Evolutionary conservation across 2,329 filamentous ascomycete genomes (phyloP), one percentile per base, ranked within the genome.

Genomic region (Sarocladium kiliense): DNA sequence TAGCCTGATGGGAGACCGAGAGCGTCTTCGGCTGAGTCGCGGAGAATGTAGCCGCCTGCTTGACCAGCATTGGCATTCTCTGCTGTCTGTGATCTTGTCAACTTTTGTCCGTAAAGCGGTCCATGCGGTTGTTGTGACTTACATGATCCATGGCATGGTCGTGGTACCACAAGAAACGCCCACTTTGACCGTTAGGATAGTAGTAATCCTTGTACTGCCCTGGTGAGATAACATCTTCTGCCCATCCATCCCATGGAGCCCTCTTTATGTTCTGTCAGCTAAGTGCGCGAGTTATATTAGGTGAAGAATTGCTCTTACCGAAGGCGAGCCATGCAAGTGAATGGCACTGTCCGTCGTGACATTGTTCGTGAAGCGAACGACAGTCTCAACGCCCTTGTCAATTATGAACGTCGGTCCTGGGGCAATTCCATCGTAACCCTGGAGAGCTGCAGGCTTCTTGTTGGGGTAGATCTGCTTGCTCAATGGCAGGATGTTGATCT

Each of bases 221-320:
- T 0, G 75, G 73, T 1, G 66, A 49, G 1, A 77, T 77, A n/a
- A 72, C 68, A 58, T 84, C 81, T 45, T 74, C 73, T 14, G 47
- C 47, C 47, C 47, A 51, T 16, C 47, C 75, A 91, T 85, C 2
- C 88, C 88, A 71, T 91, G 82, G 0, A 88, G 87, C 62, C 92
- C 88, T 21, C 88, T 78, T 55, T 86, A 81, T 0, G 88, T 2
- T 86, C 10, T 26, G 44, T 49, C 26, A 49, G 44, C 44, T 30
- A 10, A 21, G 12, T 18, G 23, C 6, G n/a, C 19, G 6, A 4
- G 14, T 6, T 27, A 3, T 18, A 19, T 9, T 23, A 6, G 4
- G 3, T 21, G 12, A n/a, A 49, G 5, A 19, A 11, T 30, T n/a
- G n/a, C n/a, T 23, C 47, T 23, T 36, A 51, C 47, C 47, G 47